Percentiles rank a stretch among this genome's conserved stretches.
Conservation (phyloP, 1,139 yeast species). For the Zhuliangozyma blackwelliae region DNA sequence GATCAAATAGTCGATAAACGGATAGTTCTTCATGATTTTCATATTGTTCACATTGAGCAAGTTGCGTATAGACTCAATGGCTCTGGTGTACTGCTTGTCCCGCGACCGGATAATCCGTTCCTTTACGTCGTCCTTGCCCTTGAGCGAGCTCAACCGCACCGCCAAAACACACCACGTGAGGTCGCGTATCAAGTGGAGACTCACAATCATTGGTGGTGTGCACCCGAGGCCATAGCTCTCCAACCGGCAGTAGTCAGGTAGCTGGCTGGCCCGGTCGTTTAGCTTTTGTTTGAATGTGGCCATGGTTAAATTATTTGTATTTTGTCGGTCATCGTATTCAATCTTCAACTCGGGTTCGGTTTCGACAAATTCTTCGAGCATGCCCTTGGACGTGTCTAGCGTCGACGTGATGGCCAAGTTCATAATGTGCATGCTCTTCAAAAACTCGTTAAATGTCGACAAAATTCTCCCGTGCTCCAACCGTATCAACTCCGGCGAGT, state of each 20-base stretch:
- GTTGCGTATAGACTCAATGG: constrained; percentile 11
- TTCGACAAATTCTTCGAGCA: constrained; percentile 4
- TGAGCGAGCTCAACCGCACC: constrained; percentile 15
- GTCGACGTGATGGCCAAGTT: constrained; percentile 20
- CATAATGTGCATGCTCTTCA: constrained; percentile 14
- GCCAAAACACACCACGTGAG: constrained; percentile 19
- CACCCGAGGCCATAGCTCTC: constrained; percentile 5
- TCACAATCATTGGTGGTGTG: constrained; percentile 14
- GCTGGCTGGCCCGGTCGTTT: constrained; percentile 10
- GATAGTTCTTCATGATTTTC: constrained; percentile 11
- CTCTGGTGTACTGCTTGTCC: constrained; percentile 14
- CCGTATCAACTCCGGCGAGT: constrained; percentile 10
- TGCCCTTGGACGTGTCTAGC: constrained; percentile 14
- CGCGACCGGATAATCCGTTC: constrained; percentile 13
- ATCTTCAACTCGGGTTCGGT: constrained; percentile 2
- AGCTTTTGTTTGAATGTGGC: constrained; percentile 13
- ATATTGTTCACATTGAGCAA: constrained; percentile 11
- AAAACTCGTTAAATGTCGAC: constrained; percentile 16
- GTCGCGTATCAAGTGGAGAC: constrained; percentile 13
- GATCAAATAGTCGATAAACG: constrained; percentile 17
- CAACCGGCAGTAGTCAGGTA: constrained; percentile 16
- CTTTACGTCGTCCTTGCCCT: constrained; percentile 7
- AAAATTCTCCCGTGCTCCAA: constrained; percentile 19
- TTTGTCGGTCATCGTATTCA: constrained; percentile 10
- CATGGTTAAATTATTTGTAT: constrained; percentile 12